Evolutionary conservation across 192 early-diverging fungal genomes (phyloP).

Genomic region (Fimicolochytrium jonesii): DNA sequence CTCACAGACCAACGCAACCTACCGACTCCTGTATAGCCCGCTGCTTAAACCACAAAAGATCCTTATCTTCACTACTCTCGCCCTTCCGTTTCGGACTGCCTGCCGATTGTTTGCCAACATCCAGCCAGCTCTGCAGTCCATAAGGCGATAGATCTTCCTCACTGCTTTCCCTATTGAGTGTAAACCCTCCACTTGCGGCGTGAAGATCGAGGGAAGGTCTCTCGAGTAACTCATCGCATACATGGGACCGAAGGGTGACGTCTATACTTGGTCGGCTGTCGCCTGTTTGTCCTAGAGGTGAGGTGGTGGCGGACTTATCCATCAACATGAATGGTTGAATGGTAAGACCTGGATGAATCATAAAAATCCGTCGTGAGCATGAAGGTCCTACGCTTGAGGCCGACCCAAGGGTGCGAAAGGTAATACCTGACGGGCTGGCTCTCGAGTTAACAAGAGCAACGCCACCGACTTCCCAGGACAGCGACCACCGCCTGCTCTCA

Average conservation of each 20-base stretch:
- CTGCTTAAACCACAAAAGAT: slow-evolving; percentile 50
- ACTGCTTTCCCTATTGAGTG: slow-evolving; percentile 44
- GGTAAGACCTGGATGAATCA: too few species aligned
- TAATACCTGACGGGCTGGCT: too few species aligned
- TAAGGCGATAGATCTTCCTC: slow-evolving; percentile 36
- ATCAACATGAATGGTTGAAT: too few species aligned
- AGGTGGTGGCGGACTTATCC: too few species aligned
- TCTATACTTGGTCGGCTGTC: slow-evolving; percentile 2
- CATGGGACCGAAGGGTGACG: slow-evolving; percentile 1
- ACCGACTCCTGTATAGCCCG: slow-evolving; percentile 56
- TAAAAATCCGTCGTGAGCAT: too few species aligned
- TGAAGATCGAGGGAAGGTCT: not conserved
- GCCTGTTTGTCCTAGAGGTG: too few species aligned
- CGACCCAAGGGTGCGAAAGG: too few species aligned
- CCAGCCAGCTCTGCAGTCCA: slow-evolving; percentile 34
- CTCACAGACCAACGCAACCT: slow-evolving; percentile 24
- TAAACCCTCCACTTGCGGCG: slow-evolving; percentile 3
- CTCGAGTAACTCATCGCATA: slow-evolving; percentile 4
- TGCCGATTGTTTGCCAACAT: slow-evolving; percentile 21
- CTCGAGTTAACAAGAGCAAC: not conserved
- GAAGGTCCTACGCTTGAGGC: too few species aligned
- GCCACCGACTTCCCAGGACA: not conserved
- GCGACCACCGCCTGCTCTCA: not conserved
- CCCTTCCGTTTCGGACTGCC: not conserved
- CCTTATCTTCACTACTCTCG: slow-evolving; percentile 8